Base-by-base conservation (phyloP, 2,329 filamentous ascomycete species). In the Westerdykella ornata region DNA sequence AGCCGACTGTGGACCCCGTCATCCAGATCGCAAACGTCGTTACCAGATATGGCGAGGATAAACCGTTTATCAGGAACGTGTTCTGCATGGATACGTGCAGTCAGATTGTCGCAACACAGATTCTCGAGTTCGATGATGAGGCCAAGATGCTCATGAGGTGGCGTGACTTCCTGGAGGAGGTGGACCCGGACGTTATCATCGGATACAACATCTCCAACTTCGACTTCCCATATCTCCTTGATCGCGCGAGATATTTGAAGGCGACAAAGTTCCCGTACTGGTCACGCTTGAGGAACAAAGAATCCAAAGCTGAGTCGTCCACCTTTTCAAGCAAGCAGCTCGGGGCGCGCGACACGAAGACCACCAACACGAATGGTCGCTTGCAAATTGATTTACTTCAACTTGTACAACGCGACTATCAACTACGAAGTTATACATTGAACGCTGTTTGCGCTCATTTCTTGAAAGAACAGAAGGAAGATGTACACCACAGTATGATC, bases 181-280 rank as follows among this genome's bases (percentile, higher is more conserved):
- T 92, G 1, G 92, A 98, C 52, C 90, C 92, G 0, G 92, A 98
- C 68, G 85, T 98, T 50, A 95, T 98, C 58, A 98, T 94, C 41
- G 92, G 92, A 35, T 98, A 98, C 81, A 98, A 98, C 66, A 98
- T 94, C 69, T 74, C 86, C 61, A 98, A 98, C 69, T 98, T 98
- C 68, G 92, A 98, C 72, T 97, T 98, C 50, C 90, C 90, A 0
- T 98, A 98, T 61, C 77, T 98, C 0, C 75, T 98, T 9, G 86
- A 95, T 42, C 80, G 92, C 35, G 92, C 89, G 8, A 86, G 77
- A 51, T 82, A 94, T 60, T 73, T 98, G 19, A 94, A 92, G 57
- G 80, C 88, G 29, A 66, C 65, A 1, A 78, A 77, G 0, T 98
- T 98, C 52, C 85, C 92, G 5, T 90, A 84, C 64, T 95, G 87